A percentile compares a stretch with the other conserved stretches of the same genome.
These are phyloP conservation scores for Skeletonema menzelii DNA, from an alignment of 108 stramenopile genomes.

Conservation along the genomic window DNA sequence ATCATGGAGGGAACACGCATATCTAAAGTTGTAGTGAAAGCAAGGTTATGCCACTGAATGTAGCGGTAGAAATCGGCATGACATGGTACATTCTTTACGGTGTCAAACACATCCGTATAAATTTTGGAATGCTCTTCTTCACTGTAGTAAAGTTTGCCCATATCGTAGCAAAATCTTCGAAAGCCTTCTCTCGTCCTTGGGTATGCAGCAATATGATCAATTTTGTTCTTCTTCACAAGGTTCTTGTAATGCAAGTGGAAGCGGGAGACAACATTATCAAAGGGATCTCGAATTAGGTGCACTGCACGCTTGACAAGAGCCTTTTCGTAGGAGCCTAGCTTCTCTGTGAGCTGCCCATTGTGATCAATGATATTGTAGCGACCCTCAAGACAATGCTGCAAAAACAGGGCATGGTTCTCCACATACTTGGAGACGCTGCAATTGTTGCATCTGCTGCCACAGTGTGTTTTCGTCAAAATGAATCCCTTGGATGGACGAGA, in stretches of 20 bases:
- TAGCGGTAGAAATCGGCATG: conserved; percentile 77
- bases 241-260: conserved; percentile 55
- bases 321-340: conserved; percentile 26
- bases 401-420: conserved; percentile 51
- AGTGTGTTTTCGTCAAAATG: conserved; percentile 79
- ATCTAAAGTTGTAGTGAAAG: conserved; percentile 50
- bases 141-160: conserved; percentile 4
- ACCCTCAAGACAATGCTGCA: conserved; percentile 32
- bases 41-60: conserved; percentile 85
- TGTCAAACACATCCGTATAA: conserved; percentile 29
- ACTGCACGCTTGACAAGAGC: conserved; percentile 48
- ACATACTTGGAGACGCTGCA: conserved; percentile 50
- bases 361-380: conserved; percentile 12
- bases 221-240: conserved; percentile 24
- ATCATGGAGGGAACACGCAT: conserved; percentile 56
- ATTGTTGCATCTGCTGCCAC: conserved; percentile 53
- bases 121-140: conserved; percentile 32
- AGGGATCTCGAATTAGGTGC: conserved; percentile 63
- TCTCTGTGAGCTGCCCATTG: conserved; percentile 8
- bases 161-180: conserved; percentile 43
- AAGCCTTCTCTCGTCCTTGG: conserved; percentile 50
- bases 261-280: conserved; percentile 64
- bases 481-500: conserved; percentile 25
- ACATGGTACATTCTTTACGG: conserved; percentile 59
- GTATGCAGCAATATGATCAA: conserved; percentile 22